Evolutionary conservation across 257 asterid species (phyloP), one percentile per base, ranked within the genome.

Genomic region (Eucommia ulmoides): DNA sequence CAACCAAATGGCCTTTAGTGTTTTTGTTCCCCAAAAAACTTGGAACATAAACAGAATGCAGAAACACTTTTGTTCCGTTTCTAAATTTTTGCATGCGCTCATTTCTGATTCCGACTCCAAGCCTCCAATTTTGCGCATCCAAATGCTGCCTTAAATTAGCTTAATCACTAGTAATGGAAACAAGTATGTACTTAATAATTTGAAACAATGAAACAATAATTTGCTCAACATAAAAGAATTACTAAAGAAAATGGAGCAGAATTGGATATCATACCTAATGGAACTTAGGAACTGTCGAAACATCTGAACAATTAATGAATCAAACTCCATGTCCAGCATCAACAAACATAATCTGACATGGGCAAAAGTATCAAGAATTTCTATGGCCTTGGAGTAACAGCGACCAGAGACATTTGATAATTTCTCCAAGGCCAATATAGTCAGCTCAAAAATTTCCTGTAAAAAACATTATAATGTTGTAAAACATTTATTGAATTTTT

Each of bases 301-400:
- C 77, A 78, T 69, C 62, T 75, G 65, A 24, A 59, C 58, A 51
- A 70, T 52, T 57, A 68, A 41, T 2, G 15, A 60, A 7, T 68
- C 71, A 10, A 50, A 23, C 26, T 62, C 83, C 41, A 75, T 23
- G 41, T 78, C 84, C 58, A 77, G 25, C 52, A 81, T 24, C 63
- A 77, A 53, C 60, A 73, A 46, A 51, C 35, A 61, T 1, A 75
- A 51, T 45, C 72, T 75, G 49, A 78, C 66, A 56, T 55, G 54
- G n/a, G 79, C 74, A 35, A 75, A 21, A 18, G 65, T 73, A 53
- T 70, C 79, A 44, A 81, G 65, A 65, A 81, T 68, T 47, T 55
- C 49, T 24, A 63, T 44, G 17, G 75, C 77, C 65, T 56, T 66
- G 12, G 50, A 9, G 48, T 49, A 59, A 51, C 70, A 62, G 20